These are phyloP conservation scores for Ceriops tagal DNA, from an alignment of 345 rosid species.

Conservation along the genomic window DNA sequence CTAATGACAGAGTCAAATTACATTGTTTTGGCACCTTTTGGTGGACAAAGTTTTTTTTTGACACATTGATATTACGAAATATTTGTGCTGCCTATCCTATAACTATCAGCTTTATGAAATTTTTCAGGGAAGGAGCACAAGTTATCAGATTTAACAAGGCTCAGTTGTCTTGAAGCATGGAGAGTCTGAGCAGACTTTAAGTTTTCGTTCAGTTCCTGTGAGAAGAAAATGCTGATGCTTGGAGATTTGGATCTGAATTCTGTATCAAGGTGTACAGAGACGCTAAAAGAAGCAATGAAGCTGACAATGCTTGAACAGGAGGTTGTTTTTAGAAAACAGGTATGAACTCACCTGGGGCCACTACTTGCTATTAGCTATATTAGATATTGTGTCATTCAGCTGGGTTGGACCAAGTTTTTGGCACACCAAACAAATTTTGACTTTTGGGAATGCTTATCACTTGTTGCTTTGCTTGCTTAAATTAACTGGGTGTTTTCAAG, in stretches of 20 bases:
- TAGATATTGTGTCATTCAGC: not conserved
- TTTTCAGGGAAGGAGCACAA: constrained; percentile 2
- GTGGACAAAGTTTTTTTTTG: not conserved
- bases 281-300: constrained; percentile 30
- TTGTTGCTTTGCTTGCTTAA: constrained; percentile 6
- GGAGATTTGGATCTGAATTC: constrained; percentile 36
- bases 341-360: constrained; percentile 12
- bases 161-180: constrained; percentile 2
- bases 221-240: constrained; percentile 28
- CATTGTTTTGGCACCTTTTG: too few relatives aligned
- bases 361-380: not conserved
- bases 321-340: constrained; percentile 41
- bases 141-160: not conserved
- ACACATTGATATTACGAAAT: too few relatives aligned
- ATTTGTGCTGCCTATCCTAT: not conserved
- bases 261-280: constrained; percentile 13
- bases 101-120: constrained; percentile 9
- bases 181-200: constrained; percentile 18
- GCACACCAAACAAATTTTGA: not conserved
- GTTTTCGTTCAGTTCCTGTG: constrained; percentile 8
- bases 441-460: not conserved
- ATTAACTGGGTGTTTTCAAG: not conserved
- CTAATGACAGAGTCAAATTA: too few relatives aligned
- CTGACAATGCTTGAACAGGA: constrained; percentile 47
- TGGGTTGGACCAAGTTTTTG: not conserved